Percentiles rank a stretch among this genome's conserved stretches.
These are phyloP conservation scores for Lactarius vividus DNA, from an alignment of 768 basidiomycete genomes.

Conservation along the genomic window DNA sequence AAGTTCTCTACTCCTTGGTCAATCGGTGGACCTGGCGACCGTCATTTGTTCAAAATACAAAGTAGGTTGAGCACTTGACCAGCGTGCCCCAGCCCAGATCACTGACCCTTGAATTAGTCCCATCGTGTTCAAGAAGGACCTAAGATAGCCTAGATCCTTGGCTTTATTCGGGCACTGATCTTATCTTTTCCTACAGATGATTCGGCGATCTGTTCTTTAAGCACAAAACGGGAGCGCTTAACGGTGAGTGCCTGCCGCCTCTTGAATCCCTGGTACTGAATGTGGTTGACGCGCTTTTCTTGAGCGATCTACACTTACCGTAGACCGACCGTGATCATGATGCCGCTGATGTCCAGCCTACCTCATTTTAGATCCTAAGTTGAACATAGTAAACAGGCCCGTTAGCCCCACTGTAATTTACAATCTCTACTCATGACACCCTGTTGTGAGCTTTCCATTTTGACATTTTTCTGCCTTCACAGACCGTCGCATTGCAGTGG, in stretches of 20 bases:
- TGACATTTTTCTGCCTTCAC: neutral
- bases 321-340: no score
- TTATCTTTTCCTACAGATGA: neutral
- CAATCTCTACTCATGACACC: no score
- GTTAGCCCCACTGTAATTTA: neutral
- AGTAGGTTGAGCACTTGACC: neutral
- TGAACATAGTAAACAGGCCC: neutral
- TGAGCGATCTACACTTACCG: no score
- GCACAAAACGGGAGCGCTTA: neutral
- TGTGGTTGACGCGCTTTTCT: no score
- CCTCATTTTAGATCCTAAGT: neutral
- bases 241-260: neutral
- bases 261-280: neutral
- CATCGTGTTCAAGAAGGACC: neutral
- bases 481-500: neutral
- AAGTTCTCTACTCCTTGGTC: neutral
- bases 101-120: neutral
- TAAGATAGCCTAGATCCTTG: neutral
- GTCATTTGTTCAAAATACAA: neutral
- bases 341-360: neutral
- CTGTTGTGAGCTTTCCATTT: no score
- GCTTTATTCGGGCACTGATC: neutral
- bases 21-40: neutral
- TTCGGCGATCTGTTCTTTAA: neutral
- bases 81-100: neutral